Conservation (phyloP, 345 rosid genomes). For the Acer yangbiense region DNA sequence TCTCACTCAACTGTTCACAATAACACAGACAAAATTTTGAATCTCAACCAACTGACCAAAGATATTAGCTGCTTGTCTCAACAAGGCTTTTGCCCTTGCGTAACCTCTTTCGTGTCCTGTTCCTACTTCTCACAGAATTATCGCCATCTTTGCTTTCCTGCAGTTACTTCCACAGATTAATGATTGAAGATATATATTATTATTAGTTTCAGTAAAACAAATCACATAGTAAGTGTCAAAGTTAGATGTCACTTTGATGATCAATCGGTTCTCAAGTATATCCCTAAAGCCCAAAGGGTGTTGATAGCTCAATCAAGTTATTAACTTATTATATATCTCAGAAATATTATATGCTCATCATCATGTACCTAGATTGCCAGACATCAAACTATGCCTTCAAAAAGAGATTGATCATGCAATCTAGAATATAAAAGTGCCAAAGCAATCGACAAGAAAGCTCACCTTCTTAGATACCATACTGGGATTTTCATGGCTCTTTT, state of each 20-base stretch:
- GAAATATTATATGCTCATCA: not conserved
- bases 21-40: conserved; percentile 15
- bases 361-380: not conserved
- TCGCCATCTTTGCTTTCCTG: conserved; percentile 43
- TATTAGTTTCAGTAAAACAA: not conserved
- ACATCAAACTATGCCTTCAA: not conserved
- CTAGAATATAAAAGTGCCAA: not conserved
- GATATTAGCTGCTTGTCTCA: conserved; percentile 8
- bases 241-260: not conserved
- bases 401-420: not conserved
- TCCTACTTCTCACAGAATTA: conserved; percentile 29
- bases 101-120: conserved; percentile 53
- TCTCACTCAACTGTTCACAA: conserved; percentile 3
- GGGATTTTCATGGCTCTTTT: conserved; percentile 41
- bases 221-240: not conserved
- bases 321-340: not conserved
- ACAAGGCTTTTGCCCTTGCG: conserved; percentile 24
- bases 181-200: not conserved
- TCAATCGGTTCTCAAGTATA: no score
- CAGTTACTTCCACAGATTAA: conserved; percentile 15
- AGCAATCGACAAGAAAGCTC: conserved; percentile 14
- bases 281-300: no score
- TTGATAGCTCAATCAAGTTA: conserved; percentile 2
- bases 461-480: conserved; percentile 44
- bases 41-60: not conserved